Percentiles rank a stretch among this genome's conserved stretches.
phyloP scores from a whole-genome alignment of 2,329 filamentous ascomycete species.

The Aureobasidium sp. region DNA sequence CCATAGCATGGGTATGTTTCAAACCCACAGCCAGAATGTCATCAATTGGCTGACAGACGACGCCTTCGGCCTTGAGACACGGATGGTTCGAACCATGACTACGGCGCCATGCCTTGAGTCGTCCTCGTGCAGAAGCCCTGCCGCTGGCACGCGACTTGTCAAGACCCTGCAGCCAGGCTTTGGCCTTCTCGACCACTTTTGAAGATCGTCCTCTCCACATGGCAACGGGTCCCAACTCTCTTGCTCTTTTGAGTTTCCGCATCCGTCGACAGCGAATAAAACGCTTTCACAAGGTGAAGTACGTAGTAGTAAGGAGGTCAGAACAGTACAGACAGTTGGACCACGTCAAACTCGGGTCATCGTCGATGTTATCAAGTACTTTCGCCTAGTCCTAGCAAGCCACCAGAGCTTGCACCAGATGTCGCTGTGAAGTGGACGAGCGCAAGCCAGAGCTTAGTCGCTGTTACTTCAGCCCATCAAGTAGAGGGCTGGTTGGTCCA shows the following conservation, averaged over 20 bases:
- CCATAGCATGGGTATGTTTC: background rate
- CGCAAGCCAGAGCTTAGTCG: constrained; percentile 1
- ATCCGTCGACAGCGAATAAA: background rate
- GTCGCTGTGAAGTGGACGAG: background rate
- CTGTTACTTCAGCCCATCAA: constrained; percentile 5
- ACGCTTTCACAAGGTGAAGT: background rate
- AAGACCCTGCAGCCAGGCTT: background rate
- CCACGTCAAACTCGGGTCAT: background rate
- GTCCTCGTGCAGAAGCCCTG: constrained; percentile 8
- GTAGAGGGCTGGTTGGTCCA: background rate
- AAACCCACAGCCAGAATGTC: background rate
- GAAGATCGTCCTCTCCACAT: background rate
- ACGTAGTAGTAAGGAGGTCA: background rate
- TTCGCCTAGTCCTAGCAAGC: background rate
- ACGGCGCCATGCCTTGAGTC: background rate
- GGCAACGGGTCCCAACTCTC: background rate
- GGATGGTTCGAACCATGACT: background rate
- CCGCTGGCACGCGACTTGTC: constrained; percentile 4
- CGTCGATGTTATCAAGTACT: background rate
- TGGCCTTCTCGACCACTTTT: background rate
- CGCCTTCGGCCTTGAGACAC: background rate
- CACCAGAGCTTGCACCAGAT: background rate
- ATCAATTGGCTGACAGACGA: background rate
- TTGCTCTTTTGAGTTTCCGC: background rate
- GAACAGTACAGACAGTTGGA: background rate